Evolutionary conservation across 1,284 basidiomycete species (phyloP).

Genomic region (Cryptococcus sp.): DNA sequence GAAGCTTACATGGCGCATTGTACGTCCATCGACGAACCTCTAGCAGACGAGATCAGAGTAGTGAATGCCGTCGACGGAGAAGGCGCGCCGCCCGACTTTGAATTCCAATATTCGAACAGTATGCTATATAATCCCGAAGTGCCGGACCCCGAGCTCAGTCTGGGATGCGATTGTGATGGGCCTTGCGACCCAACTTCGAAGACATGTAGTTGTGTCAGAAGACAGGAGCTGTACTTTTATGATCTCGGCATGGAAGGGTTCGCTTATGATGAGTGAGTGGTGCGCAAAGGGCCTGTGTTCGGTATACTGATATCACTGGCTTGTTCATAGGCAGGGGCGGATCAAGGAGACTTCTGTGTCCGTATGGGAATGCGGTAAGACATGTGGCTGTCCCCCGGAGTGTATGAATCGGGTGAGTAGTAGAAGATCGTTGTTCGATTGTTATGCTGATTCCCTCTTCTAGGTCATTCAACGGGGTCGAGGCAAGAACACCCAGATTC

Average conservation of each 20-base stretch:
- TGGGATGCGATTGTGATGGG: constrained; percentile 72
- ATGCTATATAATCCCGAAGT: constrained; percentile 71
- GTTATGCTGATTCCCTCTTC: background rate
- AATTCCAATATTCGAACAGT: constrained; percentile 47
- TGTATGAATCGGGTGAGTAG: constrained; percentile 74
- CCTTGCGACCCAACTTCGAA: constrained; percentile 67
- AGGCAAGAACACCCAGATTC: constrained; percentile 62
- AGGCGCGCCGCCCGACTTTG: constrained; percentile 57
- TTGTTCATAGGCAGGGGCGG: constrained; percentile 53
- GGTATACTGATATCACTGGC: background rate
- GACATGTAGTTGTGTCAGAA: constrained; percentile 67
- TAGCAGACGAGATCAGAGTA: constrained; percentile 66
- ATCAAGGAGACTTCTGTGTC: constrained; percentile 62
- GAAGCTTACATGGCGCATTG: constrained; percentile 62
- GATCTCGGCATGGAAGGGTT: constrained; percentile 58
- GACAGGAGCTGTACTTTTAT: constrained; percentile 59
- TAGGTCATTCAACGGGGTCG: constrained; percentile 82
- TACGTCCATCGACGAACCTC: constrained; percentile 63
- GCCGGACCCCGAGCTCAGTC: constrained; percentile 65
- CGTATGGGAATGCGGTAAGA: constrained; percentile 82
- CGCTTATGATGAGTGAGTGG: constrained; percentile 57
- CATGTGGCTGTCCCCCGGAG: constrained; percentile 74
- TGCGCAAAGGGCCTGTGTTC: background rate
- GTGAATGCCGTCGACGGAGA: constrained; percentile 66
- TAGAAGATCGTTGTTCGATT: background rate